These are phyloP conservation scores for Phialophora tarda DNA, from an alignment of 2,329 filamentous ascomycete species.

Conservation along the genomic window DNA sequence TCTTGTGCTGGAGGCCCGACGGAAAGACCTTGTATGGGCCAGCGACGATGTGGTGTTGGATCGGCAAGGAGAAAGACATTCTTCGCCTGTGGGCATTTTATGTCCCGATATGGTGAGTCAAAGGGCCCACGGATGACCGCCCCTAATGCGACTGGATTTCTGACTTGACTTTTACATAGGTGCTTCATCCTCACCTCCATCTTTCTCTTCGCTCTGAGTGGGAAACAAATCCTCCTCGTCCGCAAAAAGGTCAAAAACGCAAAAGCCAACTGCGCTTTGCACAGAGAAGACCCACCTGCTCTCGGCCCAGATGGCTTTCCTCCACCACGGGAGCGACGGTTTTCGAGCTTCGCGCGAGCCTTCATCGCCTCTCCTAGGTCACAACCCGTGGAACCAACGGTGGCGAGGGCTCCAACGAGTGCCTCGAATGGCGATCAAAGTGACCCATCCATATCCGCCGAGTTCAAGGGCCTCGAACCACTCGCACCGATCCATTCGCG, in stretches of 20 bases:
- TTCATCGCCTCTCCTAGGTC: slow-evolving; percentile 7
- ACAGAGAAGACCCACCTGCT: slow-evolving; percentile 6
- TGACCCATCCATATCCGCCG: not conserved
- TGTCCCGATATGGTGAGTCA: slow-evolving; percentile 28
- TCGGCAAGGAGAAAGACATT: slow-evolving; percentile 26
- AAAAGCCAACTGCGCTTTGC: slow-evolving; percentile 17
- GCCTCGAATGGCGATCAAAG: not conserved
- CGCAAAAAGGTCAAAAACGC: slow-evolving; percentile 28
- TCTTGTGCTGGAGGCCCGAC: slow-evolving; percentile 30
- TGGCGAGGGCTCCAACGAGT: not conserved
- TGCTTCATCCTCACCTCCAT: slow-evolving; percentile 27
- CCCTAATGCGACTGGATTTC: not conserved
- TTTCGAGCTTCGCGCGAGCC: slow-evolving; percentile 20
- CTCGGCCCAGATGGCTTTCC: not conserved
- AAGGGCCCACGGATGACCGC: too few relatives aligned
- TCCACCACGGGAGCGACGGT: slow-evolving; percentile 18
- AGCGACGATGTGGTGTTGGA: slow-evolving; percentile 34
- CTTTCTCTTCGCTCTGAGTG: slow-evolving; percentile 28
- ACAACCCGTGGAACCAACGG: not conserved
- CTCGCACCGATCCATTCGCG: slow-evolving; percentile 25
- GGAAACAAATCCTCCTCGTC: slow-evolving; percentile 29
- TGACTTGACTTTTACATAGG: slow-evolving; percentile 10
- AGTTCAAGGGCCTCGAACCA: slow-evolving; percentile 23
- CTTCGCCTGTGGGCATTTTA: slow-evolving; percentile 30
- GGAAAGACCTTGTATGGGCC: slow-evolving; percentile 29